These are phyloP conservation scores for Penicillium goetzii DNA, from an alignment of 495 filamentous ascomycete species.

Conservation along the genomic window DNA sequence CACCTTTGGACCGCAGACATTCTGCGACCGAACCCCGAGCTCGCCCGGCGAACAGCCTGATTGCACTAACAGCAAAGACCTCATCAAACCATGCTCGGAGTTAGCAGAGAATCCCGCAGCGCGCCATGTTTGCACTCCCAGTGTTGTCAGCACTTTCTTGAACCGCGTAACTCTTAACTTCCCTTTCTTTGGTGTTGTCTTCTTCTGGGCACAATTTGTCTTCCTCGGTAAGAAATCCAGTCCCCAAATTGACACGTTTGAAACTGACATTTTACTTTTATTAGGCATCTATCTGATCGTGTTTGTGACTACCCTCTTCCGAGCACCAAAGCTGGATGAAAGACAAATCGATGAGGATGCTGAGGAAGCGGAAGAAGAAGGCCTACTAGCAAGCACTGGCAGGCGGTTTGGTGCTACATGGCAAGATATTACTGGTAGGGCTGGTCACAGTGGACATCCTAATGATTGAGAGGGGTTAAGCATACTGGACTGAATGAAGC, in stretches of 20 bases:
- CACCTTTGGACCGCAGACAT: slow-evolving; percentile 92
- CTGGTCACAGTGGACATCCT: slow-evolving; percentile 24
- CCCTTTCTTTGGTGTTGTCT: slow-evolving; percentile 90
- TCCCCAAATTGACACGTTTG: background rate
- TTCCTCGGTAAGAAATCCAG: slow-evolving; percentile 66
- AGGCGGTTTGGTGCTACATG: slow-evolving; percentile 81
- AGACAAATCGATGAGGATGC: slow-evolving; percentile 82
- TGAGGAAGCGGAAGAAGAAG: slow-evolving; percentile 94
- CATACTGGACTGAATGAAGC: background rate
- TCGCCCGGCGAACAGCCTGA: slow-evolving; percentile 68
- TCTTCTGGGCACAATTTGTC: slow-evolving; percentile 93
- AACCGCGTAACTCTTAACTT: slow-evolving; percentile 94
- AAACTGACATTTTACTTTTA: background rate
- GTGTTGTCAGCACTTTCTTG: slow-evolving; percentile 85
- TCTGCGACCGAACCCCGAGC: slow-evolving; percentile 69
- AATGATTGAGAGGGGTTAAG: background rate
- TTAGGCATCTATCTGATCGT: slow-evolving; percentile 75
- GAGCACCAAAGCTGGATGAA: slow-evolving; percentile 75
- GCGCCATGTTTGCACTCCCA: slow-evolving; percentile 82
- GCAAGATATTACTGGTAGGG: slow-evolving; percentile 77
- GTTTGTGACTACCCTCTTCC: slow-evolving; percentile 73
- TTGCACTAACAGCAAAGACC: slow-evolving; percentile 71
- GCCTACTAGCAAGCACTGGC: slow-evolving; percentile 79
- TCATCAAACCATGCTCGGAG: slow-evolving; percentile 83
- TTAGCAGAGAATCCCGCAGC: slow-evolving; percentile 60